Conservation (phyloP, 306 rosid genomes). For the Quercus glauca region DNA sequence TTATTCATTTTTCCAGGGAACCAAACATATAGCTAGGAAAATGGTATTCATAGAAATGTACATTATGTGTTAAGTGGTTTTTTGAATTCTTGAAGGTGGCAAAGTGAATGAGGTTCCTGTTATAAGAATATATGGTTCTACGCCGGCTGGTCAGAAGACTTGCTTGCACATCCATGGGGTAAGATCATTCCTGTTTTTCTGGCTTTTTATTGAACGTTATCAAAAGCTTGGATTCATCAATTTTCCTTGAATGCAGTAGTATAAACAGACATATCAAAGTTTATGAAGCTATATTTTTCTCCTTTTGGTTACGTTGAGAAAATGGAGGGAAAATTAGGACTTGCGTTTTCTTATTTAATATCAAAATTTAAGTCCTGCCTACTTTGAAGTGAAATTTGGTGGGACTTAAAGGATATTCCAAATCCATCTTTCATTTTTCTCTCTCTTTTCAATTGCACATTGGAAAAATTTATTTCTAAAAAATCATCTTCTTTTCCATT, state of each 20-base stretch:
- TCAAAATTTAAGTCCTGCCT: background rate
- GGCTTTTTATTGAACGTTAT: background rate
- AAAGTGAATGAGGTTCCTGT: constrained; percentile 83
- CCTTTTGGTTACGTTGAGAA: background rate
- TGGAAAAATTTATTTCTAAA: background rate
- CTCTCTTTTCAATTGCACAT: background rate
- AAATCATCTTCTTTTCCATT: background rate
- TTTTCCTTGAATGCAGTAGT: background rate
- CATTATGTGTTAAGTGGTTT: background rate
- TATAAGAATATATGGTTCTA: constrained; percentile 79
- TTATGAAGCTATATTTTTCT: background rate
- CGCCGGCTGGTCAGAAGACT: constrained; percentile 94
- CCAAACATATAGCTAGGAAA: no score
- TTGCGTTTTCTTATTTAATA: background rate
- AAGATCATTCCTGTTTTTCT: constrained; percentile 23
- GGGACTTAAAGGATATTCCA: background rate
- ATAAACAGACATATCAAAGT: background rate
- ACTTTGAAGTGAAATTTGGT: background rate
- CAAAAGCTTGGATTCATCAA: background rate
- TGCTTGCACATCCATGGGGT: constrained; percentile 87
- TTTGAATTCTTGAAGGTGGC: constrained; percentile 48
- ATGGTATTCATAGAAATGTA: no score
- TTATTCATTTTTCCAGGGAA: no score
- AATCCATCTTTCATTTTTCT: background rate
- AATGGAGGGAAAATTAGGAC: background rate